Conservation (phyloP, 768 basidiomycete species). For the Naganishia vaughanmartiniae region DNA sequence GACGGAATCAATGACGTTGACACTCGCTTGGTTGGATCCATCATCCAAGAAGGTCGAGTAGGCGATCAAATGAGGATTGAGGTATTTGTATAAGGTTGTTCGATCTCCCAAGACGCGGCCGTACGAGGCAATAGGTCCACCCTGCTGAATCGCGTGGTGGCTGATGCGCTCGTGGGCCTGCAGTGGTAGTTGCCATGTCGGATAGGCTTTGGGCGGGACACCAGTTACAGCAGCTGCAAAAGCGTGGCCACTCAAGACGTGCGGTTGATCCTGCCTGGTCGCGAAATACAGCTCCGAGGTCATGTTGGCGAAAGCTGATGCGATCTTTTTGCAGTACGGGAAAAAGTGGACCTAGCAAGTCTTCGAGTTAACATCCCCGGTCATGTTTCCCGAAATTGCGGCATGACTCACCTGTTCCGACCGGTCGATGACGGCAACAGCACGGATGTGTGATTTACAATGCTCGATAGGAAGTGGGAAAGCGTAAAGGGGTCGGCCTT, state of each 20-base stretch:
- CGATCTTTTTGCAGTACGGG: constrained; percentile 49
- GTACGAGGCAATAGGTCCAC: constrained; percentile 64
- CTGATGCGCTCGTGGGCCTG: constrained; percentile 62
- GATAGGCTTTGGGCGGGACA: constrained; percentile 49
- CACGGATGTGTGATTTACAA: constrained; percentile 40
- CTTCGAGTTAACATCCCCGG: not conserved
- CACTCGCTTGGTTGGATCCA: constrained; percentile 47
- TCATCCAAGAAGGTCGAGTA: constrained; percentile 39
- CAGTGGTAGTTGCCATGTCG: constrained; percentile 67
- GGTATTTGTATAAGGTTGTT: constrained; percentile 87
- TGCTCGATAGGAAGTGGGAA: constrained; percentile 46
- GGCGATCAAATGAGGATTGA: constrained; percentile 75
- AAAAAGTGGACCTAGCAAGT: constrained; percentile 45
- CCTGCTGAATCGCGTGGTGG: constrained; percentile 55
- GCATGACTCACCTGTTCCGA: constrained; percentile 34
- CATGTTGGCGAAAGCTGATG: constrained; percentile 35
- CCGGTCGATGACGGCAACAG: constrained; percentile 43
- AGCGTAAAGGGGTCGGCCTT: constrained; percentile 34
- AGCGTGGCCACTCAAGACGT: constrained; percentile 33
- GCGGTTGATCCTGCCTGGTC: constrained; percentile 4
- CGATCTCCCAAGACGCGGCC: constrained; percentile 85
- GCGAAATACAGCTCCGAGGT: constrained; percentile 39
- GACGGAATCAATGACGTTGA: constrained; percentile 75
- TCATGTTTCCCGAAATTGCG: too few species aligned
- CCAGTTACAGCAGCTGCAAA: constrained; percentile 13